phyloP scores from a whole-genome alignment of 345 rosid genomes.

The Heritiera fomes region DNA sequence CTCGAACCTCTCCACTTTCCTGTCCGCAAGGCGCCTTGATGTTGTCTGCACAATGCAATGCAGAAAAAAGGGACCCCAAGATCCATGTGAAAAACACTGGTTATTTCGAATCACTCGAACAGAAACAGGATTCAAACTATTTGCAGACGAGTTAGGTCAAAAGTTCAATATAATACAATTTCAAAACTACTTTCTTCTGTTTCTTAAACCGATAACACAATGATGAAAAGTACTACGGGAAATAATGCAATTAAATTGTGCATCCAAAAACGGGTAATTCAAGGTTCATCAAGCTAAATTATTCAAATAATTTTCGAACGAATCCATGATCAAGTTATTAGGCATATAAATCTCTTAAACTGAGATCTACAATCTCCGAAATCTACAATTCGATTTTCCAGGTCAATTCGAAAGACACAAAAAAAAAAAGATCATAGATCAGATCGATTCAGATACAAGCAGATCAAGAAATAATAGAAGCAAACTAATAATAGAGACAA shows the following conservation, averaged over 20 bases:
- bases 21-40: slow-evolving; percentile 81
- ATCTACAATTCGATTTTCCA: not conserved
- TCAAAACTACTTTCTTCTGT: not conserved
- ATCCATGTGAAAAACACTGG: not conserved
- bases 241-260: not conserved
- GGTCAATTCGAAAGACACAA: not conserved
- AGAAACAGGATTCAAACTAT: not conserved
- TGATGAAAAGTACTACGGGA: not conserved
- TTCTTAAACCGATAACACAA: not conserved
- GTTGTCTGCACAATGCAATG: slow-evolving; percentile 62
- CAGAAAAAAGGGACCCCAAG: not conserved
- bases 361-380: not conserved
- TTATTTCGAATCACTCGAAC: not conserved
- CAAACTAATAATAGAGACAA: not conserved
- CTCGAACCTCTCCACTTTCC: slow-evolving; percentile 78
- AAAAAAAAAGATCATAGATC: not conserved
- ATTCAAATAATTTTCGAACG: not conserved
- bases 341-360: not conserved
- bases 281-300: not conserved
- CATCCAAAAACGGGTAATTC: not conserved
- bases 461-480: not conserved
- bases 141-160: not conserved
- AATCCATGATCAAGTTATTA: not conserved
- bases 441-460: not conserved
- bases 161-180: not conserved